Percentiles rank a stretch among this genome's conserved stretches.
phyloP scores from a whole-genome alignment of 2,329 filamentous ascomycete genomes.

The Gaeumannomyces tritici region DNA sequence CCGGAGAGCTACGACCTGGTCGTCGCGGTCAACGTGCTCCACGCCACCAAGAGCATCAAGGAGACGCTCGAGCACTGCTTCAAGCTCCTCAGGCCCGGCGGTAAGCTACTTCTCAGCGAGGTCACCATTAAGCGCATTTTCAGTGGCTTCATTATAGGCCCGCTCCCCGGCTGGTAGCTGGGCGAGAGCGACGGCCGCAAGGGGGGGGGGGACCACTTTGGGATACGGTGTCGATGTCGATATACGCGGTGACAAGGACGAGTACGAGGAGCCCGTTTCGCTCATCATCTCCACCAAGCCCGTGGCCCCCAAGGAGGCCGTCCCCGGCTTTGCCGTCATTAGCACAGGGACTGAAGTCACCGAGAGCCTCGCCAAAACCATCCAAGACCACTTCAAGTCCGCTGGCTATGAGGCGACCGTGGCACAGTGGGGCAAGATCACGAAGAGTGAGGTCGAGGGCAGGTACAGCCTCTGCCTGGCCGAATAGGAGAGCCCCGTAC shows the following conservation, averaged over 20 bases:
- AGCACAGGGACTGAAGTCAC: too few relatives aligned
- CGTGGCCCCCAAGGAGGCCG: background rate
- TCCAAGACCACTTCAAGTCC: too few relatives aligned
- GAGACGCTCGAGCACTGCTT: slow-evolving; percentile 11
- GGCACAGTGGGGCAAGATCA: too few relatives aligned
- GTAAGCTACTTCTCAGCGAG: slow-evolving; percentile 12
- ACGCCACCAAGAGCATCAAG: slow-evolving; percentile 17
- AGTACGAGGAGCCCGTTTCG: background rate
- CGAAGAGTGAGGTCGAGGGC: too few relatives aligned
- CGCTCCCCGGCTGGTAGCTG: slow-evolving; percentile 21
- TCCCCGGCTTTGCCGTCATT: too few relatives aligned
- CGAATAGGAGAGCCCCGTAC: too few relatives aligned
- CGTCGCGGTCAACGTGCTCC: slow-evolving; percentile 15
- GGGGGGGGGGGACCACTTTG: too few relatives aligned
- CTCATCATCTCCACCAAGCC: background rate
- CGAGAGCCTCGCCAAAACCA: too few relatives aligned
- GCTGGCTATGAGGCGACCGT: too few relatives aligned
- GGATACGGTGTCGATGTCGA: background rate
- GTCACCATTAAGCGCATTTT: slow-evolving; percentile 4
- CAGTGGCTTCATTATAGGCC: slow-evolving; percentile 15
- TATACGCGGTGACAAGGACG: background rate
- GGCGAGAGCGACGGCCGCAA: slow-evolving; percentile 3
- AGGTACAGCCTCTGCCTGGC: too few relatives aligned
- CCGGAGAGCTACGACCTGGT: background rate
- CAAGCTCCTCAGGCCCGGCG: slow-evolving; percentile 17